These are phyloP conservation scores for Trichoderma aggressivum DNA, from an alignment of 2,329 filamentous ascomycete genomes.

Conservation along the genomic window DNA sequence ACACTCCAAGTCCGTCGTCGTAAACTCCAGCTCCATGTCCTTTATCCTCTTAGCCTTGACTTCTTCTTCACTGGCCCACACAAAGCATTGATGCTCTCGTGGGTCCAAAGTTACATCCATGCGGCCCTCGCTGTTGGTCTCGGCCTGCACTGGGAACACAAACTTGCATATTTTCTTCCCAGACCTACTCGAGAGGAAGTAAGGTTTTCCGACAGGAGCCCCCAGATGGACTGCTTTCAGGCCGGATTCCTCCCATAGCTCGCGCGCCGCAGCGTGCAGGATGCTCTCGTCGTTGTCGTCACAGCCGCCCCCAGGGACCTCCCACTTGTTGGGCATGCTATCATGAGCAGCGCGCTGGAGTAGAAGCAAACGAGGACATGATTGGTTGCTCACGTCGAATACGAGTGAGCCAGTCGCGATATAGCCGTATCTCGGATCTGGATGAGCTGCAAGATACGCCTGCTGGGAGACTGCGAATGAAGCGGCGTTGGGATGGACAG, in stretches of 20 bases:
- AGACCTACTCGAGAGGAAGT: not conserved
- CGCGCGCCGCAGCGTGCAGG: not conserved
- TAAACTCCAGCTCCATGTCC: not conserved
- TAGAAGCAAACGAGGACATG: not conserved
- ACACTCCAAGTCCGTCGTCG: not conserved
- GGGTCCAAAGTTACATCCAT: not conserved
- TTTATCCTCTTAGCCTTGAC: not conserved
- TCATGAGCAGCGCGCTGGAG: not conserved
- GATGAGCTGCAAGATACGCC: not conserved
- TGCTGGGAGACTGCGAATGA: not conserved
- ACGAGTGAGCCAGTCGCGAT: not conserved
- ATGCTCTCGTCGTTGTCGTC: not conserved
- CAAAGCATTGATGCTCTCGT: not conserved
- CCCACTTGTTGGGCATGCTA: not conserved
- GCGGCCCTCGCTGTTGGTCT: not conserved
- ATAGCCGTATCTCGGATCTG: not conserved
- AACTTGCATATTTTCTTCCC: not conserved
- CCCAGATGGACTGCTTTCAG: not conserved
- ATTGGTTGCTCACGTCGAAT: not conserved
- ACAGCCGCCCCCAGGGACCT: not conserved
- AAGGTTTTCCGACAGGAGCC: not conserved
- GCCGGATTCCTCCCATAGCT: not conserved
- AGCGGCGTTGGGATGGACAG: not conserved
- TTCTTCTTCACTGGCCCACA: not conserved
- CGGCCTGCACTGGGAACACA: not conserved